These are phyloP conservation scores for Eragrostis curvula DNA, from an alignment of 176 grass and related monocot species.

Conservation along the genomic window DNA sequence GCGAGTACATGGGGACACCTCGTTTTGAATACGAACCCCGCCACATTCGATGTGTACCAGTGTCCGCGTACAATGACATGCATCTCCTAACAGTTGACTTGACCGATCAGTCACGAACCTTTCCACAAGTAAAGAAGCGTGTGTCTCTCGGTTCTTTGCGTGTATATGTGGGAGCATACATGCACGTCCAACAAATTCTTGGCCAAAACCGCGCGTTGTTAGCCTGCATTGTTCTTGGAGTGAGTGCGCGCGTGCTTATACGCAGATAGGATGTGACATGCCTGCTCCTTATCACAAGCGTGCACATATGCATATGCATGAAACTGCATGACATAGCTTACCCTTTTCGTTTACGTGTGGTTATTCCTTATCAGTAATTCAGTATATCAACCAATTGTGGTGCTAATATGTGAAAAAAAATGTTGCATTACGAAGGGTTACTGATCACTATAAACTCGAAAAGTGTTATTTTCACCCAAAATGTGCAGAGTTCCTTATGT, in stretches of 20 bases:
- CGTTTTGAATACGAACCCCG: slow-evolving; percentile 50
- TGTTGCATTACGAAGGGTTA: background rate
- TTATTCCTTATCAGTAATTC: background rate
- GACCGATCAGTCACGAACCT: slow-evolving; percentile 37
- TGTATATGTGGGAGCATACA: background rate
- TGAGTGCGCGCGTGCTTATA: background rate
- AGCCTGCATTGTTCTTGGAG: slow-evolving; percentile 8
- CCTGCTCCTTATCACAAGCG: background rate
- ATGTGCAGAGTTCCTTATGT: too few relatives aligned
- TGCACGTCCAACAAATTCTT: background rate
- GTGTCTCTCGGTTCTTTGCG: background rate
- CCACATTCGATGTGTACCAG: slow-evolving; percentile 26
- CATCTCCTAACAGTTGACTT: slow-evolving; percentile 39
- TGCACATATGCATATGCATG: background rate
- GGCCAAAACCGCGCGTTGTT: slow-evolving; percentile 5
- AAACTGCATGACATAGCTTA: background rate
- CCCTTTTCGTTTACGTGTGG: background rate
- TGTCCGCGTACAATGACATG: background rate
- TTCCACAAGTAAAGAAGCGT: background rate
- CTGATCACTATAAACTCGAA: background rate
- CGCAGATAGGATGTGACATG: background rate
- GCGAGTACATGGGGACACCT: slow-evolving; percentile 6
- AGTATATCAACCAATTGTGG: background rate
- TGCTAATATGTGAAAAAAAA: background rate
- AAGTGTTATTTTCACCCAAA: background rate